These are phyloP conservation scores for Mycena citricolor DNA, from an alignment of 1,284 basidiomycete species.

Conservation along the genomic window DNA sequence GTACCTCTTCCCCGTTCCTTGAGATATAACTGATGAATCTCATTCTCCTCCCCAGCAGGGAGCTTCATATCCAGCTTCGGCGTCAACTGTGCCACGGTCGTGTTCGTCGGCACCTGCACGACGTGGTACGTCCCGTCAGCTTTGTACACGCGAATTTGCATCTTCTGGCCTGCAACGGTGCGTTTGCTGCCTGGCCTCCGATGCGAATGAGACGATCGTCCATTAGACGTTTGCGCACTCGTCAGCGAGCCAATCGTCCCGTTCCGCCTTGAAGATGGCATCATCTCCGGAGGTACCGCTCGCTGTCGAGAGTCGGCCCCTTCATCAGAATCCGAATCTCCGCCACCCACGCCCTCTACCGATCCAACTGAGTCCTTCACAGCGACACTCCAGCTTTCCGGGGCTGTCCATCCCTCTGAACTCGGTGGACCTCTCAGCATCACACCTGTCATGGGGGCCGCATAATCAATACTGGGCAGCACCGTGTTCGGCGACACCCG, in stretches of 20 bases:
- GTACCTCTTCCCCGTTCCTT: slow-evolving; percentile 84
- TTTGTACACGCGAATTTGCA: slow-evolving; percentile 84
- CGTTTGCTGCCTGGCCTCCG: background rate
- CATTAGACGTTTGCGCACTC: background rate
- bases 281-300: too few species aligned
- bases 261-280: too few species aligned
- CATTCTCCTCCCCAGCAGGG: slow-evolving; percentile 45
- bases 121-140: slow-evolving; percentile 76
- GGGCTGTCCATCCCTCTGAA: slow-evolving; percentile 17
- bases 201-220: slow-evolving; percentile 1
- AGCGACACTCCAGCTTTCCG: slow-evolving; percentile 21
- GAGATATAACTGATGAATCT: slow-evolving; percentile 77
- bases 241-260: background rate
- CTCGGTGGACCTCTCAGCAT: background rate
- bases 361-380: slow-evolving; percentile 14
- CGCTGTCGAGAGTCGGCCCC: background rate
- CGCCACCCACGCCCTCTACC: background rate
- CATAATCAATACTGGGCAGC: slow-evolving; percentile 18
- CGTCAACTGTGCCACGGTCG: slow-evolving; percentile 73
- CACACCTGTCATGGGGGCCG: slow-evolving; percentile 2
- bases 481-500: slow-evolving; percentile 54
- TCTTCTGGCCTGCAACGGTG: slow-evolving; percentile 37
- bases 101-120: slow-evolving; percentile 61
- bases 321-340: background rate
- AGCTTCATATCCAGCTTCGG: slow-evolving; percentile 63